Percentiles rank a stretch among this genome's conserved stretches.
These are phyloP conservation scores for Geoglossum cookeanum DNA, from an alignment of 2,329 filamentous ascomycete genomes.

Conservation along the genomic window DNA sequence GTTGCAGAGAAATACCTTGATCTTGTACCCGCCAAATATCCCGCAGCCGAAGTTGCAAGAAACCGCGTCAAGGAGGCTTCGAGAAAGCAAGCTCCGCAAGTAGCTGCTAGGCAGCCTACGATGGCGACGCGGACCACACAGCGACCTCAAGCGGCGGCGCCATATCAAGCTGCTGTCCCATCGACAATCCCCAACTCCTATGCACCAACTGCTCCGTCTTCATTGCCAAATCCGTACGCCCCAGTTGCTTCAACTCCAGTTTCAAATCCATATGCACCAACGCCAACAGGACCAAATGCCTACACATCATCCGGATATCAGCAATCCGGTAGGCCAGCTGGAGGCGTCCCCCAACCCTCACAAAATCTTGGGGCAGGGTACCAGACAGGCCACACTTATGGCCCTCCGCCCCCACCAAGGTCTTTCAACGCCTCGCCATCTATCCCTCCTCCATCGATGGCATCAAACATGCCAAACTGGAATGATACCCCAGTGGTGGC, in stretches of 20 bases:
- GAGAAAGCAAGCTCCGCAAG: slow-evolving; percentile 34
- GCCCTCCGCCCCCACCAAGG: neutral
- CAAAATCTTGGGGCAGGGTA: slow-evolving; percentile 27
- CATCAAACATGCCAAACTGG: slow-evolving; percentile 64
- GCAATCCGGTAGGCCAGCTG: slow-evolving; percentile 31
- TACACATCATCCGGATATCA: slow-evolving; percentile 34
- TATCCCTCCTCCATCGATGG: slow-evolving; percentile 45
- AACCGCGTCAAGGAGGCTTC: slow-evolving; percentile 73
- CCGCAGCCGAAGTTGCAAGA: slow-evolving; percentile 70
- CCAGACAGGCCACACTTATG: neutral
- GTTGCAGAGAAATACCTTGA: slow-evolving; percentile 84
- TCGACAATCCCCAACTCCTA: slow-evolving; percentile 16
- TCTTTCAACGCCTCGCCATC: slow-evolving; percentile 41
- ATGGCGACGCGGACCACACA: slow-evolving; percentile 23
- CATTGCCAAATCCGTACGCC: slow-evolving; percentile 27
- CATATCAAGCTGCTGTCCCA: slow-evolving; percentile 8
- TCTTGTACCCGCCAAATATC: slow-evolving; percentile 65
- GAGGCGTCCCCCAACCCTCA: slow-evolving; percentile 32
- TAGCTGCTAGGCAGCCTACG: slow-evolving; percentile 22
- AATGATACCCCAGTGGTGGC: slow-evolving; percentile 84
- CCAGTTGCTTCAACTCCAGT: slow-evolving; percentile 15
- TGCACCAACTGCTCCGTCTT: slow-evolving; percentile 19
- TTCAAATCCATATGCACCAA: slow-evolving; percentile 1
- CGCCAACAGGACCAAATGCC: slow-evolving; percentile 3
- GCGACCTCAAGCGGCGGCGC: slow-evolving; percentile 21